phyloP scores from a whole-genome alignment of 495 filamentous ascomycete genomes.

The Xylaria acuta region DNA sequence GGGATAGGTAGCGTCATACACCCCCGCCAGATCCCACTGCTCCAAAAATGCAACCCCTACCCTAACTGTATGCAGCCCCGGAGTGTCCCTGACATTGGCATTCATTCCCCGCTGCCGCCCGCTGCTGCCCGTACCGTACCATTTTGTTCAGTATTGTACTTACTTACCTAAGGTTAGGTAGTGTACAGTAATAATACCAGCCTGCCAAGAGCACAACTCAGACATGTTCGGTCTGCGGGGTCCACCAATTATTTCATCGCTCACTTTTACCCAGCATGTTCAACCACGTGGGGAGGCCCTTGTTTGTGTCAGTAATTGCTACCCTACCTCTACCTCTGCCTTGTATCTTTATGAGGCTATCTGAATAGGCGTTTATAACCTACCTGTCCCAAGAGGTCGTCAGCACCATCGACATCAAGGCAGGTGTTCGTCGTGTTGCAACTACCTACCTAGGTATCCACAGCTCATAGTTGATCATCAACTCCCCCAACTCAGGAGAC shows the following conservation, averaged over 20 bases:
- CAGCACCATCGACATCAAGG: background rate
- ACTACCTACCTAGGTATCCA: no score
- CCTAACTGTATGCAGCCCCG: background rate
- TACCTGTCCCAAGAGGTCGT: background rate
- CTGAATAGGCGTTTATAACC: background rate
- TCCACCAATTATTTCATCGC: constrained; percentile 21
- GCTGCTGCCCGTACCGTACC: constrained; percentile 1
- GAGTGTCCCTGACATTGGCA: background rate
- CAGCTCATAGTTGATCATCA: background rate
- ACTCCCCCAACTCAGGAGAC: background rate
- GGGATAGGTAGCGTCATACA: constrained; percentile 17
- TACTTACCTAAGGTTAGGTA: no score
- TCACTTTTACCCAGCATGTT: background rate
- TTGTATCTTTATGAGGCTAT: background rate
- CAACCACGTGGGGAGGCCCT: constrained; percentile 14
- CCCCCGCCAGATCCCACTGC: constrained; percentile 4
- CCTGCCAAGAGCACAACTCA: background rate
- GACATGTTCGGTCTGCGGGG: constrained; percentile 16
- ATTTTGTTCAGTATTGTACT: no score
- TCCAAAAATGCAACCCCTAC: constrained; percentile 10
- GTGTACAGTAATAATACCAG: constrained; percentile 6
- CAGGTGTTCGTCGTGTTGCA: background rate
- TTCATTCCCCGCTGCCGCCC: background rate
- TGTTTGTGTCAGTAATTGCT: background rate
- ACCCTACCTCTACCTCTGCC: background rate